These are phyloP conservation scores for Glomus cerebriforme DNA, from an alignment of 192 early-diverging fungal genomes.

Conservation along the genomic window DNA sequence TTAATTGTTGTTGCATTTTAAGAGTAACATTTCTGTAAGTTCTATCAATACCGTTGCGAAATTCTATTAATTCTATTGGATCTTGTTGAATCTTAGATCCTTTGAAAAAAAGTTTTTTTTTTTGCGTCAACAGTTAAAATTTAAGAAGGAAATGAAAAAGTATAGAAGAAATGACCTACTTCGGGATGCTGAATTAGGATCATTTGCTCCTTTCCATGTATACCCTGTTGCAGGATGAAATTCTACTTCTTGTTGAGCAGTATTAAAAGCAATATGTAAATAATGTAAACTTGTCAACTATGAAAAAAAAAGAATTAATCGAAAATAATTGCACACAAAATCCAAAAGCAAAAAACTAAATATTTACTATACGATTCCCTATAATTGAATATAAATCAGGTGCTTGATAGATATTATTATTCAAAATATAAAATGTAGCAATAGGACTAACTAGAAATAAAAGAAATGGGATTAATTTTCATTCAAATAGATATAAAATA, in stretches of 20 bases:
- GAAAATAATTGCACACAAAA: neutral
- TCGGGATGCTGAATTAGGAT: neutral
- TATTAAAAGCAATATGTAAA: constrained; percentile 60
- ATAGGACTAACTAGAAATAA: constrained; percentile 49
- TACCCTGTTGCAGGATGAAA: constrained; percentile 64
- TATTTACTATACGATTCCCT: constrained; percentile 64
- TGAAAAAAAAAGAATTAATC: neutral
- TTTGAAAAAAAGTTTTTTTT: neutral
- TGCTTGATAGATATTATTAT: constrained; percentile 74
- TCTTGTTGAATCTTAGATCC: constrained; percentile 8
- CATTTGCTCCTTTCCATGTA: constrained; percentile 46
- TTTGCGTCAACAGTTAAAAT: neutral
- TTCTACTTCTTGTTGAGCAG: constrained; percentile 52
- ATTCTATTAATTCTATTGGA: constrained; percentile 12
- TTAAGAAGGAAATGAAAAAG: neutral
- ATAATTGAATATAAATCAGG: constrained; percentile 72
- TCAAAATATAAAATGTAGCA: constrained; percentile 68
- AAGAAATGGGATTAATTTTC: neutral
- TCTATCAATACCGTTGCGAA: neutral
- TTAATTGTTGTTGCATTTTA: neutral
- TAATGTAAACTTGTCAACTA: constrained; percentile 55
- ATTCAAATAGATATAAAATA: constrained; percentile 5
- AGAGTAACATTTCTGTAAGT: neutral
- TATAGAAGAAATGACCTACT: neutral
- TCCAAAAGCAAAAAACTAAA: neutral